Evolutionary conservation across 1,284 basidiomycete species (phyloP).

Genomic region (Cystobasidiaceae sp.): DNA sequence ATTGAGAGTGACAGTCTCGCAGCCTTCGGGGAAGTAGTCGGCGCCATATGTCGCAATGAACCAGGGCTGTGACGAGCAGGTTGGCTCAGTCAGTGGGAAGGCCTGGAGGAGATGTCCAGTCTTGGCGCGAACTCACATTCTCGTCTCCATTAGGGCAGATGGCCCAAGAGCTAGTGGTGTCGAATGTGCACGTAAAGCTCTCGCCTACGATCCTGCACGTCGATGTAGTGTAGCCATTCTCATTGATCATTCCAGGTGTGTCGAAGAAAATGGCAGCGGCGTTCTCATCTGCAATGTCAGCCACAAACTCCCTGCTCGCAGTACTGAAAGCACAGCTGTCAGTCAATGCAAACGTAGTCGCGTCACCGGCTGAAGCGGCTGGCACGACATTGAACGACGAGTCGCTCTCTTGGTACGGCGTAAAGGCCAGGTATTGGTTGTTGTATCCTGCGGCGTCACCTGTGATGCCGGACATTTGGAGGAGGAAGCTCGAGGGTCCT

Average conservation of each 20-base stretch:
- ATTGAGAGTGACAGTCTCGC: no score
- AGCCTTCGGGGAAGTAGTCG: no score
- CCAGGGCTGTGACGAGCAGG: no score
- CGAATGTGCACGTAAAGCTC: constrained; percentile 9
- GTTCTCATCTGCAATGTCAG: background rate
- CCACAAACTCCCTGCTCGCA: background rate
- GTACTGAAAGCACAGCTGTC: background rate
- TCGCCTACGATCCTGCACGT: constrained; percentile 4
- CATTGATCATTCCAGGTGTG: constrained; percentile 4
- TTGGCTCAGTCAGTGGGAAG: no score
- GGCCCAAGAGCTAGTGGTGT: background rate
- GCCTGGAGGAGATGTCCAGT: no score
- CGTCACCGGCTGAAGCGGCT: background rate
- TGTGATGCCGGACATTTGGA: constrained; percentile 25
- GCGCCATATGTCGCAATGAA: no score
- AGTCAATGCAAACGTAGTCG: constrained; percentile 4
- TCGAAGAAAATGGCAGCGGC: constrained; percentile 18
- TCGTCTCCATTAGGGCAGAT: constrained; percentile 2
- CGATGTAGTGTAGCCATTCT: background rate
- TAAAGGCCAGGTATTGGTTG: constrained; percentile 1
- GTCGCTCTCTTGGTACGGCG: background rate
- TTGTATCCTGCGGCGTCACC: background rate
- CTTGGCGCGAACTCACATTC: no score
- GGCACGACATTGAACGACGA: background rate
- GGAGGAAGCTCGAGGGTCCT: constrained; percentile 19